Evolutionary conservation across 306 rosid species (phyloP), one percentile per base, ranked within the genome.

Genomic region (Dalbergia cultrata): DNA sequence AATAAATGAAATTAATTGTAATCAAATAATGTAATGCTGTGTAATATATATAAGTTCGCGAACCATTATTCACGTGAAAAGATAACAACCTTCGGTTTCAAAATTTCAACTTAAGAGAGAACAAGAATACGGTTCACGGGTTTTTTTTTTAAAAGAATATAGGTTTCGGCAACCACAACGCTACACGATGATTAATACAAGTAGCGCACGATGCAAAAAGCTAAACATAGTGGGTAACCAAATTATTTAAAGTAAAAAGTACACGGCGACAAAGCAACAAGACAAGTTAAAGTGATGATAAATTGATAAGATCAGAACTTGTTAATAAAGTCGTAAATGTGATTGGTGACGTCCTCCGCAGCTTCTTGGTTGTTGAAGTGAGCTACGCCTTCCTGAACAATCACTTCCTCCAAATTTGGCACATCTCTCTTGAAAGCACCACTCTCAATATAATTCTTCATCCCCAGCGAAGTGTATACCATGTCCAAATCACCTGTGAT

Each of bases 301-400:
- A 21, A 26, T 26, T 26, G 31, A 26, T 50, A 50, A 50, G 17
- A 54, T 54, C 21, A 54, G 45, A 87, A 84, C 65, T 80, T 82
- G 0, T 1, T 79, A 14, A 85, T 82, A 63, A 82, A 85, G 14
- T 82, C 18, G 4, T 73, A 83, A 9, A 88, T 88, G 71, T 88
- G 85, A 58, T 34, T 33, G 35, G 34, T 82, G 75, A 73, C 37
- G 4, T 85, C 89, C 19, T 52, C 75, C 0, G 89, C 47, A 0
- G 62, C 58, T 72, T 88, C 89, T 73, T 75, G 83, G 50, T 85
- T 85, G 59, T 79, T 87, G 81, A 82, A 87, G 39, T 87, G 90
- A 18, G 78, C 76, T 0, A 82, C 88, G 0, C 87, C 88, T 80
- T 76, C 72, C 56, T 72, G 84, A 17, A 87, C 83, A 35, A 85